Evolutionary conservation across 129 eudicot species (phyloP), one percentile per base, ranked within the genome.

Genomic region (Flaveria robusta): DNA sequence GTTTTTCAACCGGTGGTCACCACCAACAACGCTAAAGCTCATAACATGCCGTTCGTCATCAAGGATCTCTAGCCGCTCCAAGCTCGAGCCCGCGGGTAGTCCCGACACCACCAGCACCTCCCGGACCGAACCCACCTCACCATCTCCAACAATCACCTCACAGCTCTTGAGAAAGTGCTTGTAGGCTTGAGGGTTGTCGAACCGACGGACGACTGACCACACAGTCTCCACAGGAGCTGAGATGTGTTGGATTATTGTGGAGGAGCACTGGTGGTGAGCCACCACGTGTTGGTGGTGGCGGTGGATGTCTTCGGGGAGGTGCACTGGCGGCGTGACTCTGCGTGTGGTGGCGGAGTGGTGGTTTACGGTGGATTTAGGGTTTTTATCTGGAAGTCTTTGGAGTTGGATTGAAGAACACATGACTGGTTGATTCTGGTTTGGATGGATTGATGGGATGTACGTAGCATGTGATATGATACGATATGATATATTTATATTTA

Each of bases 81-180:
- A 0, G 27, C 71, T 66, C 16, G 51, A 66, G 9, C 71, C 71
- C 2, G 71, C 71, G 0, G 71, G 71, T 41, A 66, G 41, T 10
- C 68, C 68, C 1, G 68, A 63, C 9, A 63, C 68, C 22, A 63
- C 68, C 19, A 0, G 68, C 29, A 66, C 51, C 51, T 66, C 51
- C 18, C 71, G 41, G n/a, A 66, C 71, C 2, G 51, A 66, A 19
- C 71, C 71, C 51, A 66, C 71, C n/a, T 41, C 71, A 39, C 71
- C 71, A 4, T 66, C 51, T 1, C 71, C 71, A 9, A 11, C 1
- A 6, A 66, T 66, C 26, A 66, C 51, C 49, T 66, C 71, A 66
- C 71, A 66, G 51, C 71, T 66, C 71, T 66, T 66, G 71, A 66
- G 71, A 66, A 66, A 66, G 71, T 41, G 71, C 50, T 66, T 66